Evolutionary conservation across 768 basidiomycete genomes (phyloP).

Genomic region (Termitomyces sp.): DNA sequence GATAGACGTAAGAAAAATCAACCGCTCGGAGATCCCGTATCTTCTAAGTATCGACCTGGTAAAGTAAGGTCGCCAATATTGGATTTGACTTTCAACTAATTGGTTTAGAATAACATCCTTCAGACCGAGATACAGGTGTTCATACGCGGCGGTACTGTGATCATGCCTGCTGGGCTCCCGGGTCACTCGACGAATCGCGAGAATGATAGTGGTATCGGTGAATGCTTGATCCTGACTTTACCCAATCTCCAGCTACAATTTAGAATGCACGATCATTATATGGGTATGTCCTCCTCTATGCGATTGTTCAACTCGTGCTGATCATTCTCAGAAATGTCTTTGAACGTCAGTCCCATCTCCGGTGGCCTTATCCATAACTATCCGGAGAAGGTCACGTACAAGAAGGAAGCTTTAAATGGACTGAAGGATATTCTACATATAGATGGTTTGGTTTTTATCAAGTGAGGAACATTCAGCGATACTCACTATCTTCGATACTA

Average conservation of each 20-base stretch:
- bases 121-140: constrained; percentile 63
- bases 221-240: constrained; percentile 47
- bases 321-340: constrained; percentile 56
- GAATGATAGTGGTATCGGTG: constrained; percentile 37
- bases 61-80: constrained; percentile 42
- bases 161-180: constrained; percentile 64
- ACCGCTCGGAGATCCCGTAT: constrained; percentile 76
- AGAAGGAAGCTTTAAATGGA: constrained; percentile 11
- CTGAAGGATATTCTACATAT: constrained; percentile 40
- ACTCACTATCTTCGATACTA: constrained; percentile 27
- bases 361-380: constrained; percentile 45
- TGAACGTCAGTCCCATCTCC: constrained; percentile 62
- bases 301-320: neutral
- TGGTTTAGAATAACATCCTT: constrained; percentile 69
- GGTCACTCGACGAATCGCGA: constrained; percentile 42
- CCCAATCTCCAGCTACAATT: constrained; percentile 74
- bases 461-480: neutral
- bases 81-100: neutral
- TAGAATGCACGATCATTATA: constrained; percentile 78
- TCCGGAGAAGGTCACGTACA: constrained; percentile 33
- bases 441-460: constrained; percentile 28
- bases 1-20: constrained; percentile 53
- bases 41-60: constrained; percentile 72
- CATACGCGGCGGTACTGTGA: constrained; percentile 44
- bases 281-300: constrained; percentile 43